Evolutionary conservation across 441 rosid genomes (phyloP).

Genomic region (Syzygium malaccense): DNA sequence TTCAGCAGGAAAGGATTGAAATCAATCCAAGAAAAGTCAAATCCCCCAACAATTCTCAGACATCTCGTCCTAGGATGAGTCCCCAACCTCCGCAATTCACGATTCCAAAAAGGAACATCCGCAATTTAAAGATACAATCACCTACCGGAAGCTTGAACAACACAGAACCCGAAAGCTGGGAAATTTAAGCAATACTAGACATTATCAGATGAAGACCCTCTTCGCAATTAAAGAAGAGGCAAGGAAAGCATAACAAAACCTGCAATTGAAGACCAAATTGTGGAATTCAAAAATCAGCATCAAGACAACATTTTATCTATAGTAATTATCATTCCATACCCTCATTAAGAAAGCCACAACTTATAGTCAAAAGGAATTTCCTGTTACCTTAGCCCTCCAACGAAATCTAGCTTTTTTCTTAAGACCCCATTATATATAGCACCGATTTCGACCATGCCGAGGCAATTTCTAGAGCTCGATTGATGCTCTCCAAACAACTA

Average conservation of each 20-base stretch:
- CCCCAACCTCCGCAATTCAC: neutral
- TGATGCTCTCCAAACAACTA: neutral
- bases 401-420: neutral
- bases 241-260: neutral
- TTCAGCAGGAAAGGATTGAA: slow-evolving; percentile 5
- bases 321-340: neutral
- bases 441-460: neutral
- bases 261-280: neutral
- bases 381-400: neutral
- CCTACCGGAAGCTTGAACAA: neutral
- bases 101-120: neutral
- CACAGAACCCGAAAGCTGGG: neutral
- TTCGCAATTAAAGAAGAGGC: neutral
- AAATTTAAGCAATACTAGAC: neutral
- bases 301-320: neutral
- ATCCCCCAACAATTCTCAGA: neutral
- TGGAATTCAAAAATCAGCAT: neutral
- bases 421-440: neutral
- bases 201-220: neutral
- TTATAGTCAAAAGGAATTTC: neutral
- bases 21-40: neutral
- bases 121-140: neutral
- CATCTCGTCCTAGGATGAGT: neutral
- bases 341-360: too few species aligned
- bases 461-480: neutral